Evolutionary conservation across 1,284 basidiomycete genomes (phyloP), one percentile per base, ranked within the genome.

Genomic region (Peniophora sp.): DNA sequence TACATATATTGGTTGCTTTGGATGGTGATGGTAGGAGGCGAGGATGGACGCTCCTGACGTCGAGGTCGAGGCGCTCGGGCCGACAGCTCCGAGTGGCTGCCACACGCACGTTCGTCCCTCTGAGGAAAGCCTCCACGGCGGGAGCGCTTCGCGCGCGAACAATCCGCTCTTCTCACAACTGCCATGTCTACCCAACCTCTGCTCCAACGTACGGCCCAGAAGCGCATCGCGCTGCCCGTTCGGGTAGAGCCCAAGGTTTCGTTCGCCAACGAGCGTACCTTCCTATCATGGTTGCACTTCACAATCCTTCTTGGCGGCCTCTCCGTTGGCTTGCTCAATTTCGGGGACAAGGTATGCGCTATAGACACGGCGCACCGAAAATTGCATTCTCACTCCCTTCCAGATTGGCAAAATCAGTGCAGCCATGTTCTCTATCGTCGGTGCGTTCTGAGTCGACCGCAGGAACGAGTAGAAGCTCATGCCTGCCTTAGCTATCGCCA

Each of bases 151-250:
- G 27, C n/a, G 27, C 27, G 27, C 27, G 12, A 32, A 32, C 27
- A 32, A 32, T 32, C 12, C 27, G 27, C 47, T 55, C 53, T 55
- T 51, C 47, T 50, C 53, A 53, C 56, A 45, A 51, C 45, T 46
- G 52, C 52, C 62, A 97, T 97, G 97, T 99, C 96, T 17, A 97
- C 94, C 51, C 97, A 98, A 68, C 97, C 97, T 18, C 82, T 99
- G 46, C 87, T 99, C 46, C 96, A 99, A 70, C 86, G 97, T 54
- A 97, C 95, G 15, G 91, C 93, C 2, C 83, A 87, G 48, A 97
- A 97, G 73, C 88, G 94, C 55, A 97, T 97, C 62, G 94, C 94
- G 11, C 85, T 97, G 39, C 94, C 95, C 39, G 84, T 97, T 59
- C 82, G 92, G 57, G 90, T 97, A 49, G 94, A 96, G 68, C 92